Evolutionary conservation across 2,329 filamentous ascomycete species (phyloP).

Genomic region (Blumeria graminis): DNA sequence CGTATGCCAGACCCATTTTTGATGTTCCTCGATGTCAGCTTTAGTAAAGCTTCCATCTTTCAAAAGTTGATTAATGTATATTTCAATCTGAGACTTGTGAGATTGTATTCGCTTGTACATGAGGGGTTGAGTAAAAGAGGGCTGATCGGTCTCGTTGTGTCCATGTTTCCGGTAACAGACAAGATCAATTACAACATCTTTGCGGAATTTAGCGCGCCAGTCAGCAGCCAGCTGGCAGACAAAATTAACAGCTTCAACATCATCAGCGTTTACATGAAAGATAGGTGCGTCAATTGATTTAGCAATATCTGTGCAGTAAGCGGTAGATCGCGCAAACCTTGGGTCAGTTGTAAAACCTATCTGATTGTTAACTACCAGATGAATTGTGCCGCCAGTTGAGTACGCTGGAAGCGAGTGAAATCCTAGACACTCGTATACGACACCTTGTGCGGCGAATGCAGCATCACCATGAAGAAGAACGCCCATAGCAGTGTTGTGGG

Average conservation of each 20-base stretch:
- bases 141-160: constrained; percentile 98
- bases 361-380: constrained; percentile 98
- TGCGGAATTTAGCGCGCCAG: constrained; percentile 97
- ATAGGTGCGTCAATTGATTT: constrained; percentile 96
- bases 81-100: constrained; percentile 66
- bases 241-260: constrained; percentile 95
- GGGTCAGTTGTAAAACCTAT: constrained; percentile 99
- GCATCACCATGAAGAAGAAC: constrained; percentile 93
- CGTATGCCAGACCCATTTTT: constrained; percentile 99
- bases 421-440: constrained; percentile 95
- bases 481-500: constrained; percentile 77
- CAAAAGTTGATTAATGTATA: constrained; percentile 77
- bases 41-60: constrained; percentile 88
- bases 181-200: constrained; percentile 91
- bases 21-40: constrained; percentile 95
- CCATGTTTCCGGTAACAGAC: constrained; percentile 98
- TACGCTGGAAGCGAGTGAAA: constrained; percentile 92
- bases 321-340: constrained; percentile 86
- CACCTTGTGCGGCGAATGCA: constrained; percentile 84
- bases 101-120: constrained; percentile 97
- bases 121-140: constrained; percentile 94
- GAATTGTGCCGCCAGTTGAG: constrained; percentile 90
- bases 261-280: constrained; percentile 97
- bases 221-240: constrained; percentile 92
- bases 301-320: constrained; percentile 97